These are phyloP conservation scores for Borealophlyctis nickersoniae DNA, from an alignment of 192 early-diverging fungal genomes.

Conservation along the genomic window DNA sequence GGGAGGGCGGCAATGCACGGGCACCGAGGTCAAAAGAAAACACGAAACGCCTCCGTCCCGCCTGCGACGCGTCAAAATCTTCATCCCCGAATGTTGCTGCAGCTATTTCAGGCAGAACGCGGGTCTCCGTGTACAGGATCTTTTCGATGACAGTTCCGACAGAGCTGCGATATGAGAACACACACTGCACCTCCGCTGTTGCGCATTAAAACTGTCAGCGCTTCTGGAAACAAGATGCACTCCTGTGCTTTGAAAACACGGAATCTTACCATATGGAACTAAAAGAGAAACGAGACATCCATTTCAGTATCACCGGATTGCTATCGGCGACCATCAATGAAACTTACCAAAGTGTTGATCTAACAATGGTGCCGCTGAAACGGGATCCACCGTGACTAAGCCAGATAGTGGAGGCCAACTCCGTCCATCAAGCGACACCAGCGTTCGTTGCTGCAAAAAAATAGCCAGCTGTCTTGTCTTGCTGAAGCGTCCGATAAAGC, in stretches of 20 bases:
- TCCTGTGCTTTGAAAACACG: too few species aligned
- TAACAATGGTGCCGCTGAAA: background rate
- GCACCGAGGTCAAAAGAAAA: slow-evolving; percentile 17
- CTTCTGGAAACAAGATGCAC: too few species aligned
- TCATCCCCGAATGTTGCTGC: too few species aligned
- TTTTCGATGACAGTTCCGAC: slow-evolving; percentile 11
- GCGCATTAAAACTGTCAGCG: too few species aligned
- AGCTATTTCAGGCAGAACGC: background rate
- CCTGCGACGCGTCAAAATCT: background rate
- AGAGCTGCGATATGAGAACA: slow-evolving; percentile 11
- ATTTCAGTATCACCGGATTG: background rate
- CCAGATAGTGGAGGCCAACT: slow-evolving; percentile 17
- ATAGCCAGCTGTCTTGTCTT: too few species aligned
- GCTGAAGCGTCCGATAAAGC: too few species aligned
- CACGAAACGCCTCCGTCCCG: slow-evolving; percentile 10
- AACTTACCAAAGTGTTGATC: slow-evolving; percentile 3
- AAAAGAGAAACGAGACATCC: background rate
- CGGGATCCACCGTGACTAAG: slow-evolving; percentile 17
- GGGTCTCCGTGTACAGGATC: slow-evolving; percentile 5
- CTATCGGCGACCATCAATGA: background rate
- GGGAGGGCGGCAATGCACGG: slow-evolving; percentile 14
- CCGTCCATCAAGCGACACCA: background rate
- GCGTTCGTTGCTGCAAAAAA: slow-evolving; percentile 22
- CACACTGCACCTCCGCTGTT: slow-evolving; percentile 18
- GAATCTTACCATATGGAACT: too few species aligned